A percentile compares a stretch with the other conserved stretches of the same genome.
Conservation (phyloP, 257 asterid species). For the Scutellaria galericulata region DNA sequence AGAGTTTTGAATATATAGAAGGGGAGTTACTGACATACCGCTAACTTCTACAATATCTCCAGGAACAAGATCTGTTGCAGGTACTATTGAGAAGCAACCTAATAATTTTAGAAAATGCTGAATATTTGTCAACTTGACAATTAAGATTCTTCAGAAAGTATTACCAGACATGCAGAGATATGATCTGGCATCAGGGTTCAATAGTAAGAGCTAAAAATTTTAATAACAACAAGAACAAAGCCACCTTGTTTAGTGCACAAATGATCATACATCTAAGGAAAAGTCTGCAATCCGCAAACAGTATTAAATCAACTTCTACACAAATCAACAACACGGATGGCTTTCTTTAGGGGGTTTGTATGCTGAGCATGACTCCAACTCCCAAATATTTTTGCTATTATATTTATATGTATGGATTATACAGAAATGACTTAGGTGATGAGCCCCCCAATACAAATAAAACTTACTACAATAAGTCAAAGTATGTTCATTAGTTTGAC, state of each 20-base stretch:
- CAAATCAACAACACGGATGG: no score
- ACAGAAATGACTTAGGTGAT: background rate
- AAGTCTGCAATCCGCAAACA: no score
- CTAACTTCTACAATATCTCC: constrained; percentile 98
- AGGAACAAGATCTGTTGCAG: constrained; percentile 96
- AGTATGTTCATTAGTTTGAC: no score
- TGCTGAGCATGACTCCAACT: background rate
- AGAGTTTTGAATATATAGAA: constrained; percentile 29
- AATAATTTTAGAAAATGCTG: constrained; percentile 33
- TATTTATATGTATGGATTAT: background rate
- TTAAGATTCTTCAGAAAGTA: constrained; percentile 8
- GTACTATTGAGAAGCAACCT: constrained; percentile 95
- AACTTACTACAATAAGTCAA: background rate
- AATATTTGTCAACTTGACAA: constrained; percentile 17
- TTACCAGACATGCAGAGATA: constrained; percentile 28
- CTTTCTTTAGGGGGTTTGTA: no score
- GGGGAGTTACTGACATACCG: constrained; percentile 56
- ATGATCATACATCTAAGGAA: background rate
- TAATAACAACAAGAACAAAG: constrained; percentile 15
- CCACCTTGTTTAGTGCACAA: background rate
- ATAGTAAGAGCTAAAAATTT: background rate
- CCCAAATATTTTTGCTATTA: background rate
- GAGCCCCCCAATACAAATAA: background rate
- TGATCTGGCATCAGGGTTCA: constrained; percentile 27
- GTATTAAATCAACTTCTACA: no score